Base-by-base conservation (phyloP, 805 yeast species). In the Ogataea nitratoaversa region DNA sequence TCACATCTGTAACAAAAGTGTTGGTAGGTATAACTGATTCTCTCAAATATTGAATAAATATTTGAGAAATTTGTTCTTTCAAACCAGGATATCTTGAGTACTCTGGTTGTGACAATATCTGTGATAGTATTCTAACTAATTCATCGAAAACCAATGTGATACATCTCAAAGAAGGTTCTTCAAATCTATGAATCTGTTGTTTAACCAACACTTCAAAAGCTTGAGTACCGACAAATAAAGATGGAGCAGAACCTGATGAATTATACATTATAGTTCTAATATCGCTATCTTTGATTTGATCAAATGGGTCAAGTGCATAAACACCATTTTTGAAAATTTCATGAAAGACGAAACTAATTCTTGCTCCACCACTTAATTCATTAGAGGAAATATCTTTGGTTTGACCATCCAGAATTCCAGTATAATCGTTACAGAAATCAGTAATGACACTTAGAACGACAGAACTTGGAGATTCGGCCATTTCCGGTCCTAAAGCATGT, bases 281-380 rank as follows among this genome's bases (percentile, higher is more conserved):
- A 62, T 91, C 99, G 23, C 87, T 82, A 60, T 91, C 97, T 66
- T 88, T 87, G 55, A 91, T 89, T 64, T 89, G 95, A 60, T 91
- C 97, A 62, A 88, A 93, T 37, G 99, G 99, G 63, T 91, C 98
- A 42, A 91, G 72, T 0, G 96, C 85, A 58, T 79, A 78, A 41
- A 91, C 75, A 67, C 98, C 98, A 62, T 87, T 90, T 59, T 91
- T 83, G 71, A 80, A 91, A 42, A 93, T 84, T 68, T 91, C 98
- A 63, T 91, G 98, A 71, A 91, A 93, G 16, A 91, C 98, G 70
- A 89, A 93, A 23, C 95, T 82, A 47, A 91, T 85, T 74, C 99
- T 84, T 0, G 99, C 99, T 66, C 96, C 99, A 60, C 99, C 99
- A 50, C 95, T 84, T 52, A 93, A 76, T 67, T 93, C 99, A 56